Evolutionary conservation across 331 rosid species (phyloP), one percentile per base, ranked within the genome.

Genomic region (Stylosanthes scabra): DNA sequence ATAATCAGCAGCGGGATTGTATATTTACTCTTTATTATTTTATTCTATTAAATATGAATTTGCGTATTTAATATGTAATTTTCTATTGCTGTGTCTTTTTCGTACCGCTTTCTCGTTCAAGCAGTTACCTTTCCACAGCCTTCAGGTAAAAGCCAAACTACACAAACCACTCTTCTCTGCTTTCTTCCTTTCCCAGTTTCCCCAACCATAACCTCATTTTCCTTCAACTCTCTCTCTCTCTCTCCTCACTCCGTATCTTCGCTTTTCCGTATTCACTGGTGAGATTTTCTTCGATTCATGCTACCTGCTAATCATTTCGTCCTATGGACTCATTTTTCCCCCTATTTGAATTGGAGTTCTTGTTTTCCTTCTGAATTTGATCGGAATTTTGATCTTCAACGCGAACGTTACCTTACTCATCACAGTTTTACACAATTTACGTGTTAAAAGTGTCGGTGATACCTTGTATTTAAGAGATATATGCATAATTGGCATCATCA

Each of bases 121-220:
- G 58, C 79, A 40, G 76, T 75, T 75, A 57, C 68, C 74, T 12
- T 27, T 51, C 64, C 47, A 58, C 73, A 68, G 29, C 72, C 72
- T 68, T 56, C 62, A 60, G 83, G 85, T 81, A 71, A 56, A 9
- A 28, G 28, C 50, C 39, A 3, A 11, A 0, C 25, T 20, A 20
- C 25, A 20, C 25, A 20, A 20, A 20, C 8, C 58, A 14, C 47
- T 74, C 68, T 27, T 50, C 65, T 63, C 41, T 9, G 42, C 31
- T 63, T 45, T 45, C 29, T 68, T 44, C 0, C 0, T 12, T 46
- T 46, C 20, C 25, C 1, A 59, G 57, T 12, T 46, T 46, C 20
- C 25, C 1, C 59, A 65, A 15, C 16, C 12, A 11, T 40, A 2
- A 20, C 63, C 64, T 39, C 5, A 50, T 63, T 58, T 59, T 46